Percentiles rank a stretch among this genome's conserved stretches.
phyloP scores from a whole-genome alignment of 2,329 filamentous ascomycete genomes.

The Fusarium illudens region DNA sequence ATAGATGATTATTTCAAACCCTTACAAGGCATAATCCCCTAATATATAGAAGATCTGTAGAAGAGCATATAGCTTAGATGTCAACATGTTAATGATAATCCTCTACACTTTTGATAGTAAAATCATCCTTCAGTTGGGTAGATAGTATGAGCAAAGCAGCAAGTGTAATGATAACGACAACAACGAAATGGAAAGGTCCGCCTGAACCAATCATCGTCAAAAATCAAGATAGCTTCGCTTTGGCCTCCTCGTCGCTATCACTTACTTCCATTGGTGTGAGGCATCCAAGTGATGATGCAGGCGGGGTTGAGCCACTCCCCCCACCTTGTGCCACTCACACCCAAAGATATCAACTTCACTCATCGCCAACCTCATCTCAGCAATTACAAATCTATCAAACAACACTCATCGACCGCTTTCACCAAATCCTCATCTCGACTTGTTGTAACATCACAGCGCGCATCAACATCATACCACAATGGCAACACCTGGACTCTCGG shows the following conservation, averaged over 20 bases:
- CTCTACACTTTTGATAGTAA: too few relatives aligned
- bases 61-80: too few relatives aligned
- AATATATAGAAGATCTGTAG: too few relatives aligned
- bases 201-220: too few relatives aligned
- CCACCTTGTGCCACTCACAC: slow-evolving; percentile 29
- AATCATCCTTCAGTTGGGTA: too few relatives aligned
- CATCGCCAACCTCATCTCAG: slow-evolving; percentile 21
- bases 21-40: too few relatives aligned
- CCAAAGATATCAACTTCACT: slow-evolving; percentile 9
- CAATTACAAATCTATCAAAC: neutral
- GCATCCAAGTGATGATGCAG: slow-evolving; percentile 22
- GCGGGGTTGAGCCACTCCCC: slow-evolving; percentile 32
- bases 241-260: neutral
- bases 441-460: neutral
- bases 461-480: slow-evolving; percentile 13
- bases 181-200: too few relatives aligned
- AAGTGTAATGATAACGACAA: too few relatives aligned
- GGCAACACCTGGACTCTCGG: slow-evolving; percentile 65
- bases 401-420: neutral
- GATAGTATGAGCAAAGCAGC: too few relatives aligned
- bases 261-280: slow-evolving; percentile 3
- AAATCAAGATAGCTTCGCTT: neutral
- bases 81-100: too few relatives aligned
- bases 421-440: neutral
- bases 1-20: too few relatives aligned